Conservation (phyloP, 306 rosid species). For the Amphicarpaea edgeworthii region DNA sequence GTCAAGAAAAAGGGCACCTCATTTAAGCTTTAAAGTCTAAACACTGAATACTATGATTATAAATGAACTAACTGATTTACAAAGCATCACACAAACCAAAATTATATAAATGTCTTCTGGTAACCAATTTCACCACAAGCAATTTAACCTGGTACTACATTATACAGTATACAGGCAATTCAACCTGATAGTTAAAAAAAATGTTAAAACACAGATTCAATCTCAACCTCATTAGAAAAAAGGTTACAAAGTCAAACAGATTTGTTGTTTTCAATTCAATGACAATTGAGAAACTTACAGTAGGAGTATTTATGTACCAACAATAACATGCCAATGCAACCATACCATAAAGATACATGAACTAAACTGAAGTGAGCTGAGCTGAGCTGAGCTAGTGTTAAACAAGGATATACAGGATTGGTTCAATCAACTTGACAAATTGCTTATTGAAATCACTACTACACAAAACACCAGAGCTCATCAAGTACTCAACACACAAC, state of each 20-base stretch:
- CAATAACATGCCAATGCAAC: conserved; percentile 16
- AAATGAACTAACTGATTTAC: conserved; percentile 7
- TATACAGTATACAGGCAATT: conserved; percentile 8
- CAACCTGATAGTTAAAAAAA: not conserved
- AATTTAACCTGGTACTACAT: conserved; percentile 14
- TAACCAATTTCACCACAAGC: conserved; percentile 28
- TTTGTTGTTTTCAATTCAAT: not conserved
- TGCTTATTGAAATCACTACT: not conserved
- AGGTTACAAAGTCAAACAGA: not conserved
- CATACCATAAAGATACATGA: not conserved
- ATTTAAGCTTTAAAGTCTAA: not conserved
- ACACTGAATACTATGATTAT: conserved; percentile 16
- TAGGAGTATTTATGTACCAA: not conserved
- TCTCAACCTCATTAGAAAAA: not conserved
- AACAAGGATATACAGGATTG: conserved; percentile 26
- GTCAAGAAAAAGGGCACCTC: conserved; percentile 13
- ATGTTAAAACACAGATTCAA: not conserved
- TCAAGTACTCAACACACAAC: not conserved
- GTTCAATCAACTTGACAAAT: not conserved
- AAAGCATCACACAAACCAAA: conserved; percentile 9
- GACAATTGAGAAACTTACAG: not conserved
- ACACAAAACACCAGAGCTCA: not conserved
- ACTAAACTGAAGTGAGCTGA: not conserved
- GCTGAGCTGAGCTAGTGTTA: not conserved
- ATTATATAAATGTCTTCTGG: conserved; percentile 9